A percentile compares a stretch with the other conserved stretches of the same genome.
Conservation (phyloP, 169 alveolate genomes). For the Prorocentrum cordatum region DNA sequence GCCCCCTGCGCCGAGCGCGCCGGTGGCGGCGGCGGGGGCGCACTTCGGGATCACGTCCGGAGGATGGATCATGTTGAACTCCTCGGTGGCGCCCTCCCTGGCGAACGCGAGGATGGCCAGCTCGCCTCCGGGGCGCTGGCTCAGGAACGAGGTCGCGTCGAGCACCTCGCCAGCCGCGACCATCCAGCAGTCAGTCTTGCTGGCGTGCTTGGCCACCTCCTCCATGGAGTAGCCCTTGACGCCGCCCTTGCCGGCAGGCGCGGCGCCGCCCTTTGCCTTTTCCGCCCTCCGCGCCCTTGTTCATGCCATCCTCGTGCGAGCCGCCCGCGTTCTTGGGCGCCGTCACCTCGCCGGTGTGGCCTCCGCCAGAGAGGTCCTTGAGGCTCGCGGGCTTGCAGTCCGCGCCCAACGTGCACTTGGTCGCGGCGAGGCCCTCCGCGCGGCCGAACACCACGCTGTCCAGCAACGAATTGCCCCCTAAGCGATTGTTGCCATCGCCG, state of each 20-base stretch:
- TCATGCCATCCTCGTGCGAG: not conserved
- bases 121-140: conserved; percentile 78
- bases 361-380: not conserved
- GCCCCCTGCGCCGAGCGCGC: not conserved
- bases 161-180: conserved; percentile 77
- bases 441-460: conserved; percentile 74
- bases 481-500: conserved; percentile 74
- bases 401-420: not conserved
- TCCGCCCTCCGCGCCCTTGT: too few relatives aligned
- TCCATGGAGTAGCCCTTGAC: not conserved
- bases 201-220: conserved; percentile 35
- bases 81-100: conserved; percentile 8
- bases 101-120: not conserved
- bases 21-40: conserved; percentile 7
- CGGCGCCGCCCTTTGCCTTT: too few relatives aligned
- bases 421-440: conserved; percentile 40
- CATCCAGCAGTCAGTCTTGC: conserved; percentile 27
- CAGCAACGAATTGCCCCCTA: conserved; percentile 74
- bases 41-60: conserved; percentile 21
- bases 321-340: not conserved
- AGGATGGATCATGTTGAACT: conserved; percentile 15
- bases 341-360: not conserved
- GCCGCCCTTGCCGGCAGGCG: too few relatives aligned
- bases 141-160: conserved; percentile 76
- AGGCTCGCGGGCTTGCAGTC: not conserved